A percentile compares a stretch with the other conserved stretches of the same genome.
phyloP scores from a whole-genome alignment of 164 flowering plant genomes.

The Stephania japonica region DNA sequence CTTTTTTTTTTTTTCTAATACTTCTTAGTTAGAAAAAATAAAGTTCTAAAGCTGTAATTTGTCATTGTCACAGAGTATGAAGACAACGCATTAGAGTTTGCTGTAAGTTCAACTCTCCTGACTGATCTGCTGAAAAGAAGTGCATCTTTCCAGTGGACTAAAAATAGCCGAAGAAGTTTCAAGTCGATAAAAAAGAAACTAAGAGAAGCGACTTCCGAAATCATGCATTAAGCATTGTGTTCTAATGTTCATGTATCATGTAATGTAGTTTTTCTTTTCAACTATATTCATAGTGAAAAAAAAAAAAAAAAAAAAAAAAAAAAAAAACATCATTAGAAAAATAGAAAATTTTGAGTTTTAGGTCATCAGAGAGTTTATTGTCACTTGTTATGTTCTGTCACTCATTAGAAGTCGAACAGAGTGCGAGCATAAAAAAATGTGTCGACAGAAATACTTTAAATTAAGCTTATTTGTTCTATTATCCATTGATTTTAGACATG shows the following conservation, averaged over 20 bases:
- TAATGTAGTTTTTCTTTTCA: neutral
- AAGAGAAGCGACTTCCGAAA: constrained; percentile 52
- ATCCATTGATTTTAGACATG: too few species aligned
- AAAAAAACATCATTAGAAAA: too few species aligned
- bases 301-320: neutral
- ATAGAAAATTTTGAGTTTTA: neutral
- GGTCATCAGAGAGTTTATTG: too few species aligned
- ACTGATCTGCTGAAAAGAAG: constrained; percentile 49
- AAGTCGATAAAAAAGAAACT: constrained; percentile 54
- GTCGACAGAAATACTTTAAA: too few species aligned
- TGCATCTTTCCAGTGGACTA: constrained; percentile 51
- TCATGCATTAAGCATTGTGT: constrained; percentile 18
- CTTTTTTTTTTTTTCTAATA: too few species aligned
- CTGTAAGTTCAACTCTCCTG: constrained; percentile 30
- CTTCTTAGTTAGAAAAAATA: too few species aligned
- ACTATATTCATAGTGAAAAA: neutral
- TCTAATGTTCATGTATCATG: neutral
- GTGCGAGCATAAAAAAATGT: too few species aligned
- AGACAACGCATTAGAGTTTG: constrained; percentile 34
- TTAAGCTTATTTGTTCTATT: too few species aligned
- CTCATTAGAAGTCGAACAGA: too few species aligned
- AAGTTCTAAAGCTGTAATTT: neutral
- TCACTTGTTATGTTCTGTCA: too few species aligned
- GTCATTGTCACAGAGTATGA: constrained; percentile 50
- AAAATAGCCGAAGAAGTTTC: constrained; percentile 50